Percentiles rank a stretch among this genome's conserved stretches.
These are phyloP conservation scores for Strobilomyces dryophilus DNA, from an alignment of 768 basidiomycete genomes.

Conservation along the genomic window DNA sequence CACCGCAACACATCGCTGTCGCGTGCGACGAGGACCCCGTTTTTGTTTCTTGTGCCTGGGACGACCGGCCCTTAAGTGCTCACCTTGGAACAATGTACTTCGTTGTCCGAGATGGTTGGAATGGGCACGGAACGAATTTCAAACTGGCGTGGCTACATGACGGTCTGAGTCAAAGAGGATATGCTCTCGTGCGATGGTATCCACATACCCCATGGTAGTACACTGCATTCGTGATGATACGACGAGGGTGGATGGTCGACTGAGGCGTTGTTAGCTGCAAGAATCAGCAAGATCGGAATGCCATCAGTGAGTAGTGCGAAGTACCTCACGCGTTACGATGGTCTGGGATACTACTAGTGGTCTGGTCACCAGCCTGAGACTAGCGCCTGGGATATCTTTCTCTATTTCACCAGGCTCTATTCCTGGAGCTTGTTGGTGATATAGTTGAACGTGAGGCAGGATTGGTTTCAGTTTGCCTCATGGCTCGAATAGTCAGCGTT, in stretches of 20 bases:
- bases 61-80: background rate
- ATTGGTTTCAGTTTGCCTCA: too few relatives aligned
- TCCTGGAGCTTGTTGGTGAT: too few relatives aligned
- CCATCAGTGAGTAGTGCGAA: background rate
- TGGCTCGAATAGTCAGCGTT: too few relatives aligned
- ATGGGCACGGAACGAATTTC: slow-evolving; percentile 50
- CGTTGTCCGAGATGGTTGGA: slow-evolving; percentile 48
- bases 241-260: background rate
- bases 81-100: slow-evolving; percentile 60
- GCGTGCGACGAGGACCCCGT: background rate
- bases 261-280: background rate
- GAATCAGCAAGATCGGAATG: background rate
- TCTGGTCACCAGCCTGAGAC: too few relatives aligned
- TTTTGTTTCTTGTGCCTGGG: background rate
- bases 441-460: too few relatives aligned
- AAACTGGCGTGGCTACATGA: slow-evolving; percentile 43
- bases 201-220: slow-evolving; percentile 40
- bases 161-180: background rate
- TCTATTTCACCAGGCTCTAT: too few relatives aligned
- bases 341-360: slow-evolving; percentile 9
- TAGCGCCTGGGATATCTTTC: background rate
- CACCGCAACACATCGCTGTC: slow-evolving; percentile 39
- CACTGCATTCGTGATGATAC: slow-evolving; percentile 42
- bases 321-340: background rate
- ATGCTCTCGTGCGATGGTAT: slow-evolving; percentile 1